Evolutionary conservation across 2,329 filamentous ascomycete species (phyloP).

Genomic region (Grosmannia serpens): DNA sequence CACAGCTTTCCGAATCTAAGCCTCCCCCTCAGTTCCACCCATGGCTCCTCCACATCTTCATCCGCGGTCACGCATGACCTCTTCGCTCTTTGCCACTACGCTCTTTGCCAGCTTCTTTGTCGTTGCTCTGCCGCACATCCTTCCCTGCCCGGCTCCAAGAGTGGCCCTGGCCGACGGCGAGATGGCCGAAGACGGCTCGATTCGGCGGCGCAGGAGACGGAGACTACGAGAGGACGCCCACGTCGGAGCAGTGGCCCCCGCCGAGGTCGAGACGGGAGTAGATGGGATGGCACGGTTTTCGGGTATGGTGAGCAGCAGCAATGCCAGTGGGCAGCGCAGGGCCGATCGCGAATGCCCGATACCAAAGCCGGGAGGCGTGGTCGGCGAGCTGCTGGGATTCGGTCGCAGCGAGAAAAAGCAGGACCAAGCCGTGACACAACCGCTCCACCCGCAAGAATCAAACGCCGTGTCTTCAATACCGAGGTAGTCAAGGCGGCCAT

Average conservation of each 20-base stretch:
- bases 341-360: slow-evolving; percentile 71
- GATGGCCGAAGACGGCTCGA: slow-evolving; percentile 29
- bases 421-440: not conserved
- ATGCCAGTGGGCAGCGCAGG: slow-evolving; percentile 26
- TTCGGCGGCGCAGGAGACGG: slow-evolving; percentile 24
- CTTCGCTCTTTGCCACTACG: slow-evolving; percentile 89
- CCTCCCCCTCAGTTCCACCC: slow-evolving; percentile 3
- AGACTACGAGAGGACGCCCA: slow-evolving; percentile 6
- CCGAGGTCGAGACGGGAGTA: slow-evolving; percentile 26
- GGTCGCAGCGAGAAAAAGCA: slow-evolving; percentile 20
- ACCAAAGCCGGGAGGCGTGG: slow-evolving; percentile 68
- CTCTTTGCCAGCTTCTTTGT: slow-evolving; percentile 83
- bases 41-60: slow-evolving; percentile 88
- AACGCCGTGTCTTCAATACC: not conserved
- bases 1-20: slow-evolving; percentile 10
- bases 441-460: not conserved
- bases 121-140: slow-evolving; percentile 76
- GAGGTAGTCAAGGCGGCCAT: not conserved
- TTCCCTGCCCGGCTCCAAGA: slow-evolving; percentile 81
- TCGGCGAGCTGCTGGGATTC: slow-evolving; percentile 48
- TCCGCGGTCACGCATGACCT: slow-evolving; percentile 85
- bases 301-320: slow-evolving; percentile 25
- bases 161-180: slow-evolving; percentile 62
- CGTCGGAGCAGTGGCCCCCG: slow-evolving; percentile 10
- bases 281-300: slow-evolving; percentile 37